Base-by-base conservation (phyloP, 139 green algal species). In the Desmodesmus armatus region DNA sequence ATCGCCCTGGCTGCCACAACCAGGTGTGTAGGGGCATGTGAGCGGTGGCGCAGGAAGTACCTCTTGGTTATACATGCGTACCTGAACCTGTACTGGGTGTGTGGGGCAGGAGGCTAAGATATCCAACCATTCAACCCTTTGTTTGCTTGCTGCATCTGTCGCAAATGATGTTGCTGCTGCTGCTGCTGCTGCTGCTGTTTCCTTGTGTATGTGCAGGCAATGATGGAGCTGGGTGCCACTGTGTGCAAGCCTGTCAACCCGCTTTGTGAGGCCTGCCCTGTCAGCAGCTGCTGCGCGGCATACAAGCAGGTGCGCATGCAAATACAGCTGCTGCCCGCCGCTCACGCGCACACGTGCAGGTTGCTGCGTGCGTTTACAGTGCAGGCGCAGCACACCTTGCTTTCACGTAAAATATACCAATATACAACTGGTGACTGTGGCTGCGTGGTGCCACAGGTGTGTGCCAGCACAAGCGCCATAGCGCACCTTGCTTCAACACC, bases 201-300 rank as follows among this genome's bases (percentile, higher is more conserved):
- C 43, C 23, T 43, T 17, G n/a, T n/a, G n/a, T n/a, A n/a, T n/a
- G 95, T 93, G 96, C 89, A 97, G 94, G 96, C 96, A 27, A 84
- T 99, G 77, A 99, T 99, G 97, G 97, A 99, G 93, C 92, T 99
- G 29, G 97, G 97, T 0, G 96, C 97, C 19, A 95, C 91, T 0
- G 87, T 98, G 5, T 99, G 97, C 90, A 90, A 92, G 21, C 93
- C 94, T 13, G 87, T 87, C 40, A 88, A 91, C 33, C 89, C 97
- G 0, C 95, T 17, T 0, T 70, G 53, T 6, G 40, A 23, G 23
- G 67, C 58, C 17, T 99, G 96, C 78, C 65, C 31, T 0, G 88
- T 88, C 9, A 82, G 80, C 25, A 60, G 51, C 17, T 41, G 37
- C 47, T 76, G 29, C 31, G 62, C 75, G 43, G 73, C 37, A 35